Evolutionary conservation across 1,284 basidiomycete species (phyloP).

Genomic region (Rhodotorula sp.): DNA sequence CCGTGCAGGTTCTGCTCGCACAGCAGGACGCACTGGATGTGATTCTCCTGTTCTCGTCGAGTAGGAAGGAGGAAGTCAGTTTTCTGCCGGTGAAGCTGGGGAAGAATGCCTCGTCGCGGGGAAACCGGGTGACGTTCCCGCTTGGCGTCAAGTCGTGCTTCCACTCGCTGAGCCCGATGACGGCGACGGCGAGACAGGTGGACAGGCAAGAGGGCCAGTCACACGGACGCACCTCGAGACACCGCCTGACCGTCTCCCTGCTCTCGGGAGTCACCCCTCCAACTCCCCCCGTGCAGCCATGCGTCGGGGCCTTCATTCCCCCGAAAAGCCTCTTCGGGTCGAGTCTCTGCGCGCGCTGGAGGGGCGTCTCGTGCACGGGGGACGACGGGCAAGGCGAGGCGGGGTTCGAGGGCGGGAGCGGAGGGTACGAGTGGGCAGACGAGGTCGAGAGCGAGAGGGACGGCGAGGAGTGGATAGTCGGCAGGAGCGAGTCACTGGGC

Average conservation of each 20-base stretch:
- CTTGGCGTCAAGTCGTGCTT: neutral
- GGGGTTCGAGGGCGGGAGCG: slow-evolving; percentile 3
- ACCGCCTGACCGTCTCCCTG: slow-evolving; percentile 15
- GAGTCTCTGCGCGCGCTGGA: neutral
- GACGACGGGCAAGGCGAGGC: neutral
- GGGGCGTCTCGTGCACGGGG: neutral
- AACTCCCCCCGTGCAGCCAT: slow-evolving; percentile 8
- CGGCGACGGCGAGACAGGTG: neutral
- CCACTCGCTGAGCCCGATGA: too few species aligned
- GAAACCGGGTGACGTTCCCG: too few species aligned
- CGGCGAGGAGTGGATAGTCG: neutral
- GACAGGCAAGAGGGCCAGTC: neutral
- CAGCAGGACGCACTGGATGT: slow-evolving; percentile 28
- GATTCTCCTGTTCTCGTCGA: slow-evolving; percentile 34
- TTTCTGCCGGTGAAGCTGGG: too few species aligned
- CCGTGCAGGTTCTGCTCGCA: neutral
- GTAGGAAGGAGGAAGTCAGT: too few species aligned
- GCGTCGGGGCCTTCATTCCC: slow-evolving; percentile 1
- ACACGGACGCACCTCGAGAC: slow-evolving; percentile 19
- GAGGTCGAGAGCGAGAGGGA: slow-evolving; percentile 6
- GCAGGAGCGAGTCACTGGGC: too few species aligned
- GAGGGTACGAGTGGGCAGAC: neutral
- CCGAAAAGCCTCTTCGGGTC: slow-evolving; percentile 23
- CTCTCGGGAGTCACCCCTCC: slow-evolving; percentile 17
- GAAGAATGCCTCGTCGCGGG: neutral